Percentiles rank a stretch among this genome's conserved stretches.
These are phyloP conservation scores for Silene latifolia DNA, from an alignment of 148 eudicot genomes.

Conservation along the genomic window DNA sequence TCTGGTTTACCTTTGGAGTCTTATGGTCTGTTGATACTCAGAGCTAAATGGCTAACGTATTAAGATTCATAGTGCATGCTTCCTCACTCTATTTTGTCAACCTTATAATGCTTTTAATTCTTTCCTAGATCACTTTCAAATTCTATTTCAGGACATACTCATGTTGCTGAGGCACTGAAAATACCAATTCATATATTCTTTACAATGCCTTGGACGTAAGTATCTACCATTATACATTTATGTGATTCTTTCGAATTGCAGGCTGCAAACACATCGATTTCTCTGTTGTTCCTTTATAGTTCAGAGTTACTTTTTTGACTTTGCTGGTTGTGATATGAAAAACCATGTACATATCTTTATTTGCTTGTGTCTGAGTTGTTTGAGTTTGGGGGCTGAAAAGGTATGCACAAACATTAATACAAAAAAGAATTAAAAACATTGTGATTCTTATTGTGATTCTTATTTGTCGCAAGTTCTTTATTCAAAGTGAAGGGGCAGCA, in stretches of 20 bases:
- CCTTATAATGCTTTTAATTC: background rate
- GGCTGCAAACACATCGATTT: background rate
- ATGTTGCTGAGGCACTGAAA: slow-evolving; percentile 89
- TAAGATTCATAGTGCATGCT: background rate
- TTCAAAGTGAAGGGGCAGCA: no score
- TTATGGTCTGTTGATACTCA: background rate
- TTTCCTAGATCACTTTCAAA: background rate
- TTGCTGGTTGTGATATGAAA: background rate
- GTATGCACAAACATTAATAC: no score
- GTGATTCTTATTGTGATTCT: no score
- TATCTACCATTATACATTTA: slow-evolving; percentile 9
- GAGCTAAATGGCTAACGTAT: background rate
- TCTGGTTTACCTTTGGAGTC: background rate
- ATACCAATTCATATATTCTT: slow-evolving; percentile 89
- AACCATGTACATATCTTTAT: background rate
- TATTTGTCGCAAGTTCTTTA: no score
- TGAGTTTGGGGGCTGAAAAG: no score
- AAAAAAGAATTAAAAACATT: no score
- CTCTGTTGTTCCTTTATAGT: background rate
- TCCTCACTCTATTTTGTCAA: background rate
- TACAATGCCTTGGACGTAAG: slow-evolving; percentile 99
- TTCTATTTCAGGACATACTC: slow-evolving; percentile 68
- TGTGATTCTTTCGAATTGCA: background rate
- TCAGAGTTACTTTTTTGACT: background rate
- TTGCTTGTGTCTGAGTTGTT: background rate